Percentiles rank a stretch among this genome's conserved stretches.
Evolutionary conservation across 1,139 yeast genomes (phyloP).

Genomic region (Kodamaea ohmeri): DNA sequence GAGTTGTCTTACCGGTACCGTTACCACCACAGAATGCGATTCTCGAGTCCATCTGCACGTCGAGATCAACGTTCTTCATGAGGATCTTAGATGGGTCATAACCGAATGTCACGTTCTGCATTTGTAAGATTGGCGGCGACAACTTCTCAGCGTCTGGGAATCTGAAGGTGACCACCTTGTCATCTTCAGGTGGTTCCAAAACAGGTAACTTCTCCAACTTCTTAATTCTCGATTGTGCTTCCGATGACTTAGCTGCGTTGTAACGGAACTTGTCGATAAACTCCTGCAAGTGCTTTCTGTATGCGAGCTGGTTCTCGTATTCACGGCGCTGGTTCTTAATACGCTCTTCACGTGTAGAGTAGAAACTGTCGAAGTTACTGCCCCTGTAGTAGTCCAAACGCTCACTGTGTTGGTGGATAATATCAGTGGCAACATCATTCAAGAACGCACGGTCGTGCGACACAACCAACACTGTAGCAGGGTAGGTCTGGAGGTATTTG

Average conservation of each 20-base stretch:
- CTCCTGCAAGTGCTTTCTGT: slow-evolving; percentile 86
- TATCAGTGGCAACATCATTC: slow-evolving; percentile 97
- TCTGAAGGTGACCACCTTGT: slow-evolving; percentile 75
- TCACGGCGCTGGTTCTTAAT: slow-evolving; percentile 90
- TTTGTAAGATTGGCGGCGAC: slow-evolving; percentile 91
- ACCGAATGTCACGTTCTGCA: slow-evolving; percentile 84
- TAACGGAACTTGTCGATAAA: slow-evolving; percentile 95
- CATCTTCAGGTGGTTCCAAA: slow-evolving; percentile 93
- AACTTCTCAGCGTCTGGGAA: slow-evolving; percentile 94
- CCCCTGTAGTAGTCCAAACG: slow-evolving; percentile 95
- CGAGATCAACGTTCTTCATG: slow-evolving; percentile 76
- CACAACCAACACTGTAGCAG: slow-evolving; percentile 89
- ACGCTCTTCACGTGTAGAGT: slow-evolving; percentile 92
- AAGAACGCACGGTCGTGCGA: slow-evolving; percentile 97
- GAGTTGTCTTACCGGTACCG: slow-evolving; percentile 98
- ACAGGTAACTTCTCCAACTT: slow-evolving; percentile 91
- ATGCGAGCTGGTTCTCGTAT: slow-evolving; percentile 95
- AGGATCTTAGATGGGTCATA: slow-evolving; percentile 62
- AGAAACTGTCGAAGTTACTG: slow-evolving; percentile 87
- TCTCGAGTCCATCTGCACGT: slow-evolving; percentile 90
- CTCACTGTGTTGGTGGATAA: slow-evolving; percentile 95
- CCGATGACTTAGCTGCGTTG: slow-evolving; percentile 95
- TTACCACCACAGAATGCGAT: slow-evolving; percentile 97
- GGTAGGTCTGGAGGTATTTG: slow-evolving; percentile 81
- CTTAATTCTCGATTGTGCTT: slow-evolving; percentile 96